Base-by-base conservation (phyloP, 2,329 filamentous ascomycete species). In the Claviceps sp. region DNA sequence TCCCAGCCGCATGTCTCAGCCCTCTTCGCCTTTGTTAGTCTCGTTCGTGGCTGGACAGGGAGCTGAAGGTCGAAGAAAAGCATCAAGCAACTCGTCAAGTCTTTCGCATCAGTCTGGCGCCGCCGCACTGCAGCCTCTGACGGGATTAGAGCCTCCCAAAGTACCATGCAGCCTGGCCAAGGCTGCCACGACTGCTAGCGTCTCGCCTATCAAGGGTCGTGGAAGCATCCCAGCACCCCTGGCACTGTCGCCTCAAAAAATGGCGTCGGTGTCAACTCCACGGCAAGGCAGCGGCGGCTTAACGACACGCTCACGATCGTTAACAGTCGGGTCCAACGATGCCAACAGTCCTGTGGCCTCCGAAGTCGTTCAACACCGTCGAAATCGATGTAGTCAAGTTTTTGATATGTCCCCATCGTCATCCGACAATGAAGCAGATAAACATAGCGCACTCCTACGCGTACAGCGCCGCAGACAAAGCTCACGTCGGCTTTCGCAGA, bases 341-440 rank as follows among this genome's bases (percentile, higher is more conserved):
- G 88, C 87, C 30, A 94, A 93, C 57, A 94, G 93, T 57, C 79
- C 84, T 6, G 77, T 88, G 16, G 72, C 79, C 7, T 74, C 84
- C 2, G 81, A 85, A 51, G 79, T 86, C 50, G 76, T 87, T 51
- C 80, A 85, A 44, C 79, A 83, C 49, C 90, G 96, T 62, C 83
- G 90, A 61, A 96, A 96, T 66, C 84, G 93, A 41, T 81, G 89
- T 59, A 97, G 91, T 64, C 93, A 96, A 62, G 85, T 96, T 2
- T 88, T 97, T 60, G 91, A 97, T 65, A 86, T 96, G 69, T 98
- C 93, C 2, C 93, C 93, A 3, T 97, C 93, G 0, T 97, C 91
- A 0, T 98, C 93, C 0, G 93, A 98, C 63, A 98, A 95, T 54
- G 93, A 98, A 68, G 89, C 94, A 48, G 86, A 91, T 45, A 88